Evolutionary conservation across 2,329 filamentous ascomycete species (phyloP), one percentile per base, ranked within the genome.

Genomic region (Coniochaeta sp.): DNA sequence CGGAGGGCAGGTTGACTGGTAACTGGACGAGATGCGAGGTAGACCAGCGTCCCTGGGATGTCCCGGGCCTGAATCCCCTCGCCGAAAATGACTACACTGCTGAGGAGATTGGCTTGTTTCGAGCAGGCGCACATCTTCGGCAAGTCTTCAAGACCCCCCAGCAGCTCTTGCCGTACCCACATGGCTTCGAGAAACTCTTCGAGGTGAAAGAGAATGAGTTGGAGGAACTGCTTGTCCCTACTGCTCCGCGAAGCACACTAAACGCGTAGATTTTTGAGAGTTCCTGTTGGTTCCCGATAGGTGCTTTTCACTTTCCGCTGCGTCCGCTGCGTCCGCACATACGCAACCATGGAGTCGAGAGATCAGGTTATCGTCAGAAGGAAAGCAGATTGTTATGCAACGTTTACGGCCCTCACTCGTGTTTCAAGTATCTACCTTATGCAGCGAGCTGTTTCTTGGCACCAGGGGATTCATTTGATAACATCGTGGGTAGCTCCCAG

Each of bases 1-100:
- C 59, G 2, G 54, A 60, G 1, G 54, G 59, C 0, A 38, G 58
- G 6, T 38, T 59, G 2, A 55, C 10, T 1, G 64, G 64, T 9
- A 60, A 63, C 30, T 68, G 66, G 66, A 61, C 55, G 17, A 60
- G 12, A 10, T 68, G 66, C 32, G 59, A 58, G 22, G 62, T 57
- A 2, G 63, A 67, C 24, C 63, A 64, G 55, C 54, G 30, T 10
- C 30, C 54, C 16, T 56, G 54, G 34, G 54, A 22, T 17, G 54
- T 56, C 6, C 8, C 30, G 17, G 54, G 54, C 26, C 22, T n/a
- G 22, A 12, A 52, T 52, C 3, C 17, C 47, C 47, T 17, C 22
- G 14, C 22, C 6, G n/a, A 38, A 8, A 10, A 6, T 8, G 24
- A 38, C 6, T 24, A 19, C 24, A 16, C 54, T 22, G 54, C 54